phyloP scores from a whole-genome alignment of 768 basidiomycete species.

The Boletus rex-veris region DNA sequence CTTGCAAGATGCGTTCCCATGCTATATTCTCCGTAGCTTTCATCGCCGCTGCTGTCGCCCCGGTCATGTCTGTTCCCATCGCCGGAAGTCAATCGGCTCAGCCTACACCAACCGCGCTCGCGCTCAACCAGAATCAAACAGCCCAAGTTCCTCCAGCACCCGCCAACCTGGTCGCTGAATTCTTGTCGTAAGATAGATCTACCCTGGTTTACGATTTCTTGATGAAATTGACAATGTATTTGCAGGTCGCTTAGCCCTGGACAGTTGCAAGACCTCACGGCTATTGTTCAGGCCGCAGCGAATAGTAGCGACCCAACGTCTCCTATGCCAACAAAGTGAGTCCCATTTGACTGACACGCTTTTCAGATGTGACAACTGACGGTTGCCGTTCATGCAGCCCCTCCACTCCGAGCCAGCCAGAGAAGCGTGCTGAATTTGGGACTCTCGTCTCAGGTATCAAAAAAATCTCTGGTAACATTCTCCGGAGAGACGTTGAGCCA shows the following conservation, averaged over 20 bases:
- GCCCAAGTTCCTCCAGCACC: background rate
- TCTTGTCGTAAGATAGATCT: background rate
- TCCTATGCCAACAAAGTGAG: background rate
- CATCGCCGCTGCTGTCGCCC: background rate
- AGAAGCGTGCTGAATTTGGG: background rate
- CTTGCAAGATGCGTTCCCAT: constrained; percentile 11
- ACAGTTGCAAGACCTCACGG: background rate
- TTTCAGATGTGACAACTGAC: background rate
- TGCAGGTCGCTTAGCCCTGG: background rate
- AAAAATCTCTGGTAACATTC: too few species aligned
- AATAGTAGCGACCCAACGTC: background rate
- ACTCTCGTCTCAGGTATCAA: too few species aligned
- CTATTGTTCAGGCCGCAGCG: background rate
- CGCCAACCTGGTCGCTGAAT: background rate
- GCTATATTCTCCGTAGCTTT: constrained; percentile 6
- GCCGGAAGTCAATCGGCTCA: background rate
- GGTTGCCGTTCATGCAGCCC: background rate
- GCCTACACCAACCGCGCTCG: background rate
- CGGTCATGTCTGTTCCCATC: constrained; percentile 7
- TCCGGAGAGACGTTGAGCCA: too few species aligned
- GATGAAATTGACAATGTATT: background rate
- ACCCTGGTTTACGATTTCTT: too few species aligned
- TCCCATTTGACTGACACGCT: background rate
- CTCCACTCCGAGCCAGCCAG: background rate
- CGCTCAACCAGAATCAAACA: background rate